Percentiles rank a stretch among this genome's conserved stretches.
These are phyloP conservation scores for Trichosporon asahii DNA, from an alignment of 1,284 basidiomycete species.

Conservation along the genomic window DNA sequence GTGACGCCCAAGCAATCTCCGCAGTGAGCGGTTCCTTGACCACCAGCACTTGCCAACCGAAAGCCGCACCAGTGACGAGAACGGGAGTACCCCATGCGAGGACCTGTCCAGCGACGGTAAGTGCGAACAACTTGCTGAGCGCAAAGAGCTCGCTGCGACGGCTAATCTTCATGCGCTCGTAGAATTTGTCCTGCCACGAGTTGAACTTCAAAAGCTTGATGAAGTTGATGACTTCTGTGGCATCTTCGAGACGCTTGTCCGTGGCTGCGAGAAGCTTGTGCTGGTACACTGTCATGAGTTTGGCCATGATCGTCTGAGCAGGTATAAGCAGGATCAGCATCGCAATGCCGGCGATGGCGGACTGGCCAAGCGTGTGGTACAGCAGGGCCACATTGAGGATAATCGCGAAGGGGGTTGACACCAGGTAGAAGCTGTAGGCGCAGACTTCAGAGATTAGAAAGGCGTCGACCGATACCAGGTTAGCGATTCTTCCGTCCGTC, in stretches of 20 bases:
- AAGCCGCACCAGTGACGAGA: slow-evolving; percentile 55
- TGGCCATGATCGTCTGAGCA: slow-evolving; percentile 49
- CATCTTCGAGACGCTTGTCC: slow-evolving; percentile 56
- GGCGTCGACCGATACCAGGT: slow-evolving; percentile 58
- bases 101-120: slow-evolving; percentile 42
- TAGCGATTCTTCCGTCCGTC: slow-evolving; percentile 56
- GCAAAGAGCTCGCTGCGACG: slow-evolving; percentile 52
- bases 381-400: slow-evolving; percentile 54
- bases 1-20: slow-evolving; percentile 53
- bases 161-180: slow-evolving; percentile 53
- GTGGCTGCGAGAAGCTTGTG: slow-evolving; percentile 55
- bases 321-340: slow-evolving; percentile 52
- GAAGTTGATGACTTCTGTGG: slow-evolving; percentile 57
- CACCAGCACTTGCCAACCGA: slow-evolving; percentile 50
- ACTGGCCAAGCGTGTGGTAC: slow-evolving; percentile 50
- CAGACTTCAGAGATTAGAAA: slow-evolving; percentile 51
- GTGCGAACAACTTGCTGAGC: not conserved
- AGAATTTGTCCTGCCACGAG: slow-evolving; percentile 55
- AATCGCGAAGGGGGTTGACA: slow-evolving; percentile 52
- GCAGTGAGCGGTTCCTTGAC: slow-evolving; percentile 43
- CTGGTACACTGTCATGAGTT: slow-evolving; percentile 54
- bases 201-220: slow-evolving; percentile 57
- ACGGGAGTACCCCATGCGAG: slow-evolving; percentile 54
- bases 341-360: slow-evolving; percentile 53
- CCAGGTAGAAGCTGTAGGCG: slow-evolving; percentile 48